Conservation (phyloP, 2,329 filamentous ascomycete genomes). For the Penicillium sclerotiorum region DNA sequence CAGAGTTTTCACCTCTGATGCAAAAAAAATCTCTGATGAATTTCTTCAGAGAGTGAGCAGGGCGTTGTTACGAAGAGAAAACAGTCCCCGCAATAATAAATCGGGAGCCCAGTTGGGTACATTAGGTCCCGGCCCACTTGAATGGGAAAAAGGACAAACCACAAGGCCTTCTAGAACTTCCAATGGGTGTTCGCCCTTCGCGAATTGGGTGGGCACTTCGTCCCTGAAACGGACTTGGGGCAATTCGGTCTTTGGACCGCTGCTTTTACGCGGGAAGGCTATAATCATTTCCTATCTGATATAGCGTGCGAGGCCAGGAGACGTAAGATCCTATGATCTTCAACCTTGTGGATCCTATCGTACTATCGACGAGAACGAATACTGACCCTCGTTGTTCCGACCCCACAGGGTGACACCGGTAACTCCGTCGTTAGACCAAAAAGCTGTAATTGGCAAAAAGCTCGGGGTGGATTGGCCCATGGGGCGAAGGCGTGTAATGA, state of each 20-base stretch:
- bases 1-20: background rate
- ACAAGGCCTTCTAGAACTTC: constrained; percentile 24
- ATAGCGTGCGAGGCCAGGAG: constrained; percentile 3
- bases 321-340: constrained; percentile 23
- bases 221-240: constrained; percentile 14
- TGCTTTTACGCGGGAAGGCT: constrained; percentile 9
- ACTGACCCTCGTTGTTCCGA: constrained; percentile 16
- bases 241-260: constrained; percentile 10
- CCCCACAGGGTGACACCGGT: constrained; percentile 28
- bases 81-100: constrained; percentile 23
- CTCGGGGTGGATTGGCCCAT: constrained; percentile 17
- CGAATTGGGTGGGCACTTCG: constrained; percentile 7
- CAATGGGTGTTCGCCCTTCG: constrained; percentile 16
- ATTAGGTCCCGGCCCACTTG: constrained; percentile 11
- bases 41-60: constrained; percentile 15
- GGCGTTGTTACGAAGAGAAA: constrained; percentile 16
- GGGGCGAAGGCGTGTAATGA: constrained; percentile 25
- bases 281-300: constrained; percentile 18
- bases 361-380: constrained; percentile 7
- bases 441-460: constrained; percentile 15
- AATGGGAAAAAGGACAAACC: background rate
- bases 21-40: constrained; percentile 3
- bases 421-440: constrained; percentile 14
- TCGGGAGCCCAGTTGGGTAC: constrained; percentile 20
- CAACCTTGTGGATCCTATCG: constrained; percentile 18